Base-by-base conservation (phyloP, 495 filamentous ascomycete species). In the Penicillium lagena region DNA sequence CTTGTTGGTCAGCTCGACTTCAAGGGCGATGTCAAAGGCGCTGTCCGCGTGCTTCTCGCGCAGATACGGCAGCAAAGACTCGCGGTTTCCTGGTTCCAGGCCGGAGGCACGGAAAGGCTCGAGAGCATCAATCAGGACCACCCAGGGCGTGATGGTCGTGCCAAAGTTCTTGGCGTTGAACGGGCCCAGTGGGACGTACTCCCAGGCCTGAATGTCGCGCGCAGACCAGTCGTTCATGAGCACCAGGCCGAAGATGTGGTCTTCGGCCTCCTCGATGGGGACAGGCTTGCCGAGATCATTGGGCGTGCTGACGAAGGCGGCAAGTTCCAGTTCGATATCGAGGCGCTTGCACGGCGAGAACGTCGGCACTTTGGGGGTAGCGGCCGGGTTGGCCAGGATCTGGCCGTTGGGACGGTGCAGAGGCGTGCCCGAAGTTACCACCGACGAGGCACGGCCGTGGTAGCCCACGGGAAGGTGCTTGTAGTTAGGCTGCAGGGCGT, bases 171-270 rank as follows among this genome's bases (percentile, higher is more conserved):
- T 97, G 7, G 80, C 72, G 48, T 87, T 91, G 68, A 97, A 96
- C 1, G 90, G 90, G 0, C 87, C 87, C 17, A 93, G 66, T 4
- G 87, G 87, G 2, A 89, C 68, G 52, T 91, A 94, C 66, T 96
- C 90, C 89, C 89, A 96, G 6, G 75, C 72, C 62, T 96, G 90
- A 36, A 96, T 83, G 58, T 96, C 90, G 40, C 90, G 72, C 9
- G 90, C 90, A 48, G 83, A 90, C 90, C 90, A 96, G 63, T 96
- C 90, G 63, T 96, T 96, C 73, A 96, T 76, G 39, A 96, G 68
- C 2, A 96, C 90, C 27, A 90, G 71, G 6, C 90, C 90, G 63
- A 96, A 96, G 32, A 96, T 77, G 53, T 79, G 71, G 33, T 91
- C 80, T 41, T 84, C 80, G 0, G 90, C 90, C 31, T 86, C 65